Evolutionary conservation across 345 rosid genomes (phyloP), one percentile per base, ranked within the genome.

Genomic region (Noccaea bulbosa): DNA sequence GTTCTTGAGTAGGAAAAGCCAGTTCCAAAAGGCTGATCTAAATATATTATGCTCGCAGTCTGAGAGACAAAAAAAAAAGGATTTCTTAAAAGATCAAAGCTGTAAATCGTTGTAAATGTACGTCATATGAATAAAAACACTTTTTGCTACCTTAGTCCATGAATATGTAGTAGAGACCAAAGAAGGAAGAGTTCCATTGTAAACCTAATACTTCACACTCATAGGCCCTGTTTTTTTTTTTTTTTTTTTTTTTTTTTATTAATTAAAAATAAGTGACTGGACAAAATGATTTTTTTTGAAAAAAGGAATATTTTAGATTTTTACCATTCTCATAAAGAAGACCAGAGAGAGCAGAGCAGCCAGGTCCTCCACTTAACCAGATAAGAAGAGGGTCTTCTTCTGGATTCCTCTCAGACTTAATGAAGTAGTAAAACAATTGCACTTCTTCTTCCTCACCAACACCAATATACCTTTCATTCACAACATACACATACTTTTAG

Each of bases 21-120:
- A 34, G 88, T 83, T 8, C 92, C 89, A 7, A 83, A 86, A 6
- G 94, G 97, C 43, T 82, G 77, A 69, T 88, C 97, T 11, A 88
- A 61, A 59, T 81, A 85, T 65, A 86, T 79, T 48, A 91, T 74
- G 76, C 79, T 87, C 3, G 92, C 72, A 3, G 71, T 77, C 90
- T 84, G 55, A 63, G 2, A 65, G 27, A 24, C 27, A 24, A 24
- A 24, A 24, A 24, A 24, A 24, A 3, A 24, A 24, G 27, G 27
- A 24, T 24, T 24, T 24, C 2, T 24, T 24, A 24, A 1, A 24
- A 24, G 27, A 24, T 24, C 27, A 24, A 24, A 24, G 27, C 27
- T 17, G 4, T 24, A 24, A 24, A 24, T 24, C 2, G 27, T 24
- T 3, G 27, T 24, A 3, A 24, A 1, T 3, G 27, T 24, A 24